Conservation (phyloP, 148 eudicot genomes). For the Rhododendron williamsianum region DNA sequence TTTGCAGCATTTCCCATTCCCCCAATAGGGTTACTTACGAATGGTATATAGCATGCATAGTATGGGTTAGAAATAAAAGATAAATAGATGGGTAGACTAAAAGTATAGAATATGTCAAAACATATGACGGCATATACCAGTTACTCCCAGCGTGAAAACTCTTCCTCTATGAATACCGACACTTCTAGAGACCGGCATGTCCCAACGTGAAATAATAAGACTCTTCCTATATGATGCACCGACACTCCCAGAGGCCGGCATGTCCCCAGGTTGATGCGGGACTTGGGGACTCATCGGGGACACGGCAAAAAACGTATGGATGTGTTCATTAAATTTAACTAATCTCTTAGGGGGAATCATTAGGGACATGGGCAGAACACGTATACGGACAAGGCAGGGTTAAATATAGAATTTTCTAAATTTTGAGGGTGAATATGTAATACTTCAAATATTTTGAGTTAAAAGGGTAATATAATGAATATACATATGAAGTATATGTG, state of each 20-base stretch:
- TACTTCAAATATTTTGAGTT: too few species aligned
- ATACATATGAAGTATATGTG: too few species aligned
- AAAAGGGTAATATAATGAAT: too few species aligned
- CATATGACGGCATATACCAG: background rate
- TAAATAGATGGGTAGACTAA: background rate
- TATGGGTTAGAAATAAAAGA: background rate
- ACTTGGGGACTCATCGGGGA: background rate
- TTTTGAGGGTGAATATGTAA: too few species aligned
- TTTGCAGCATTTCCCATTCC: too few species aligned
- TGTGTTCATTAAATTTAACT: too few species aligned
- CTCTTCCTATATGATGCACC: background rate
- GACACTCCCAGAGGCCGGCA: background rate
- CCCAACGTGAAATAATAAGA: background rate
- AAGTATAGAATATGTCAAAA: background rate
- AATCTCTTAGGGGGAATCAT: too few species aligned
- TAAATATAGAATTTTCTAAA: too few species aligned
- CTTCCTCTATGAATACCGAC: background rate
- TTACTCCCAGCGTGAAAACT: background rate
- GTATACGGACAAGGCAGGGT: too few species aligned
- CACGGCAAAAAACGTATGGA: background rate
- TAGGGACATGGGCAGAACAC: too few species aligned
- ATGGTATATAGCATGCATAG: background rate
- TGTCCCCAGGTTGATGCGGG: background rate
- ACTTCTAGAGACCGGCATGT: background rate
- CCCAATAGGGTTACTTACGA: background rate